Evolutionary conservation across 805 yeast genomes (phyloP), one percentile per base, ranked within the genome.

Genomic region (Torulaspora gathmanii): DNA sequence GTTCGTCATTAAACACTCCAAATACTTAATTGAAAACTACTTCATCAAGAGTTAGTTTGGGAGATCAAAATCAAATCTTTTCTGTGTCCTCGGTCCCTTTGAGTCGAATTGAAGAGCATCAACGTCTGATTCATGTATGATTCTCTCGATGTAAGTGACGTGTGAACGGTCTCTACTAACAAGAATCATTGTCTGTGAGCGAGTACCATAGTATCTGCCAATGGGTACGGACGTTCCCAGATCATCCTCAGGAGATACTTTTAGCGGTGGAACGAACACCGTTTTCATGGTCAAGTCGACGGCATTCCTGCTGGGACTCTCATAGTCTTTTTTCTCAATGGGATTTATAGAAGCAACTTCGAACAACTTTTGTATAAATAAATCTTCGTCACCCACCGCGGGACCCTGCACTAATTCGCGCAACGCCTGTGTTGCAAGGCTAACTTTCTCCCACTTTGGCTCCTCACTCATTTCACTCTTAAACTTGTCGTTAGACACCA

Each of bases 171-270:
- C 46, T 30, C 70, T 73, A 56, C 77, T 79, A 8, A 85, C 71
- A 17, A 86, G 54, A 3, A 88, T 71, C 1, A 88, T 75, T 0
- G 95, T 87, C 61, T 89, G 96, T 0, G 96, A 86, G 44, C 96
- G 68, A 0, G 97, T 89, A 0, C 96, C 96, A 59, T 88, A 90
- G 55, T 71, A 80, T 17, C 70, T 63, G 0, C 88, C 87, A 12
- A 71, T 65, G n/a, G 64, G 54, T 15, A 51, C 47, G 3, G 68
- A 61, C 15, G 61, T 54, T 10, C 66, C 65, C 5, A 56, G 36
- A 26, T 53, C 56, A 15, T 68, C 61, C 34, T 63, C 54, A n/a
- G 53, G 57, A 8, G 59, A 50, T 4, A 67, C 60, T 38, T 60
- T 60, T 33, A 85, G 57, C 0, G 88, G 87, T 2, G 95, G 95